Evolutionary conservation across 2,329 filamentous ascomycete genomes (phyloP), one percentile per base, ranked within the genome.

Genomic region (Fusarium hostae): DNA sequence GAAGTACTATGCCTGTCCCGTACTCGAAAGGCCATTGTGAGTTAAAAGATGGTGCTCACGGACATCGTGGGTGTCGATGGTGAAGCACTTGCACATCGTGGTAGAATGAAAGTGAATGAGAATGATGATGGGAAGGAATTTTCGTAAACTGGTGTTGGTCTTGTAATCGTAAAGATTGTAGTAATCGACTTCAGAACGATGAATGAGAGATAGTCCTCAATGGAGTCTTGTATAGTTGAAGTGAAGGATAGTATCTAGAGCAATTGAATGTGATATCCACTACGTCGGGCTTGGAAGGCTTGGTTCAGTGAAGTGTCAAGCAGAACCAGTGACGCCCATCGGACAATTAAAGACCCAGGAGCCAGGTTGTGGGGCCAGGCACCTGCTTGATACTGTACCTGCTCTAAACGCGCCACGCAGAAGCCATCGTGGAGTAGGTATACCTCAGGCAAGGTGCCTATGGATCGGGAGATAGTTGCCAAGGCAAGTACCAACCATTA

Each of bases 81-180:
- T 62, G 59, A 79, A 77, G 66, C 79, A 81, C 12, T 35, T 39
- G 56, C 79, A 81, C 22, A 37, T 40, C 71, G 74, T 77, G 40
- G n/a, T 22, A 37, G 47, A 35, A 52, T 28, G 32, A n/a, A n/a
- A 47, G 35, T 15, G 47, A 62, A 55, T n/a, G 48, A n/a, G n/a
- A n/a, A 28, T 13, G 39, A 50, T 18, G 45, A 18, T 35, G n/a
- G 35, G n/a, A 54, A 28, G 6, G 35, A 20, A 8, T 51, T 16
- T 10, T 22, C 10, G 8, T 48, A 15, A 34, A 12, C 30, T 20
- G 20, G 35, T 39, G 48, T 22, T n/a, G 37, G 35, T 32, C 26
- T 43, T 15, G 24, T 26, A 26, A 43, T 28, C 26, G 28, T 56
- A 44, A 41, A 37, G 48, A 62, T 63, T 44, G 48, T 22, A 35